Evolutionary conservation across 441 rosid species (phyloP), one percentile per base, ranked within the genome.

Genomic region (Metrosideros polymorpha): DNA sequence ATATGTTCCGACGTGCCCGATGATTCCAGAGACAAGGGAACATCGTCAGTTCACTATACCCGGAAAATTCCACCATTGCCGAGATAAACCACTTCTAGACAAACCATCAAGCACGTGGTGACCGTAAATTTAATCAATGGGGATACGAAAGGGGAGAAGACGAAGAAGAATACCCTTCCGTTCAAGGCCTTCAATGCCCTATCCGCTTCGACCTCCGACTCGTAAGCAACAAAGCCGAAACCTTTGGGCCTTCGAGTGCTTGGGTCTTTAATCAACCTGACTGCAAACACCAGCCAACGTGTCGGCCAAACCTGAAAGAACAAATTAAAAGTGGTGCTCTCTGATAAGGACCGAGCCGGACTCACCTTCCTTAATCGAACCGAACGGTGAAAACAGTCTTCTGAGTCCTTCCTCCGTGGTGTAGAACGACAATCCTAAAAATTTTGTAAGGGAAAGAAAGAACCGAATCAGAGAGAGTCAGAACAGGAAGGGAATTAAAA

Each of bases 201-300:
- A n/a, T 88, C 93, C 12, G 98, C 96, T 25, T 94, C 94, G 47
- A 54, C 79, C 84, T 91, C 89, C 4, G 91, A 92, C 83, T 92
- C 90, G 87, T 90, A 96, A 17, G 91, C 91, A 32, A 96, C 87
- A 71, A 94, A 95, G 30, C 95, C 97, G 24, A 92, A 95, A 63
- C 98, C 97, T 91, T 91, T 93, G 49, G 94, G 93, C 87, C 94
- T 93, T 79, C 85, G 88, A 14, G 95, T 96, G 86, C 45, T 88
- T 17, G 91, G 89, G 77, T 95, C 94, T 82, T 22, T 86, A 45
- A 94, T 76, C 77, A 95, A 85, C 85, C 92, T 91, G 61, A 94
- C 98, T 96, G 85, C 83, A 82, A 22, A 84, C 17, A 85, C 79
- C 53, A 82, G 35, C 17, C 47, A 30, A n/a, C 61, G 15, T n/a